These are phyloP conservation scores for Inga oerstediana DNA, from an alignment of 306 rosid genomes.

Conservation along the genomic window DNA sequence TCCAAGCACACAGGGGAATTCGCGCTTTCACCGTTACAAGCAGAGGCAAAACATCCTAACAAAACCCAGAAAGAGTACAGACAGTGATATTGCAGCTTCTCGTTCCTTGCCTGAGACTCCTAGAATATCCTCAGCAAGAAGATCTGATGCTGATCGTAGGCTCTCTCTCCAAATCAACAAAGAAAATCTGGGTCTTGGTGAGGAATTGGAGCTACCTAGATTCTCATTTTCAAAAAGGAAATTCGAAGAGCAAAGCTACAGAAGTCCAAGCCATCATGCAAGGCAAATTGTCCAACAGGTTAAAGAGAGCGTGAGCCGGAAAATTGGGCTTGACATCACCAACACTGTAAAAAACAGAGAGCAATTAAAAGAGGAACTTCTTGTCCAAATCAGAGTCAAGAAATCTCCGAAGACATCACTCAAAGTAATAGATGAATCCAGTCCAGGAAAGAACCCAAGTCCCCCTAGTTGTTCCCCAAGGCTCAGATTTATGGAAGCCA, in stretches of 20 bases:
- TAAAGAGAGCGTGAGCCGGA: conserved; percentile 67
- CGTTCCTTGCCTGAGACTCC: conserved; percentile 84
- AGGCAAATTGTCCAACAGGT: conserved; percentile 85
- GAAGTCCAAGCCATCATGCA: conserved; percentile 68
- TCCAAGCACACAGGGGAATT: conserved; percentile 37
- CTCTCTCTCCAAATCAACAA: conserved; percentile 90
- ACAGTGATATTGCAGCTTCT: conserved; percentile 33
- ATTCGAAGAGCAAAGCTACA: conserved; percentile 44
- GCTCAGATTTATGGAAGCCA: conserved; percentile 54
- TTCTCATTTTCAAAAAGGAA: conserved; percentile 54
- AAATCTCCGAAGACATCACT: conserved; percentile 36
- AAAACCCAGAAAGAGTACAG: conserved; percentile 52
- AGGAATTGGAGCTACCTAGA: conserved; percentile 56
- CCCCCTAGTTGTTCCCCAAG: conserved; percentile 49
- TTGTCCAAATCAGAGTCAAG: conserved; percentile 48
- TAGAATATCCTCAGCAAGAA: conserved; percentile 67
- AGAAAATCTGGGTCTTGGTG: conserved; percentile 47
- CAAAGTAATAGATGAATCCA: conserved; percentile 42
- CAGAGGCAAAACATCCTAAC: conserved; percentile 39
- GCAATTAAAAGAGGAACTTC: conserved; percentile 39
- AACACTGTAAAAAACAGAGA: conserved; percentile 61
- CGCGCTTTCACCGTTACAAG: conserved; percentile 23
- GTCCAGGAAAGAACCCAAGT: conserved; percentile 46
- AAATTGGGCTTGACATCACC: conserved; percentile 78
- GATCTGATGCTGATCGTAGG: conserved; percentile 72